Conservation (phyloP, 2,329 filamentous ascomycete species). For the Tolypocladium amazonense region DNA sequence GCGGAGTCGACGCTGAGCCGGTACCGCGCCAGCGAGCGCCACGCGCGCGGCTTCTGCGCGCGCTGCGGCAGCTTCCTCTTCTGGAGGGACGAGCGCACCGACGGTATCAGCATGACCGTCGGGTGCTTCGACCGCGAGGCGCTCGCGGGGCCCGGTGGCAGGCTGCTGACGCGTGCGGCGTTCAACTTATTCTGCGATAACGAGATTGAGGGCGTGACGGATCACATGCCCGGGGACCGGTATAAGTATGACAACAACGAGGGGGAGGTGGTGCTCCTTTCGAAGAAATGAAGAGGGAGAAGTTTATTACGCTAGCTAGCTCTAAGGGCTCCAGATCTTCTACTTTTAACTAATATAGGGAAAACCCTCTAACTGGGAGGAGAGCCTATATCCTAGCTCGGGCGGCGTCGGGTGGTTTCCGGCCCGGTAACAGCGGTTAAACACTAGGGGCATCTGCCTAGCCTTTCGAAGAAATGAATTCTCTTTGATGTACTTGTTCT, state of each 20-base stretch:
- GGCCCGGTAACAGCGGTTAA: no score
- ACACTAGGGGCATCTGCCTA: no score
- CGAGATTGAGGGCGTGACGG: conserved; percentile 37
- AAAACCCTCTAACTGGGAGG: no score
- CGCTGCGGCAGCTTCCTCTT: not conserved
- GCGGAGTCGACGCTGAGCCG: not conserved
- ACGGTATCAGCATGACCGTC: conserved; percentile 24
- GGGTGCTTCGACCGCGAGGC: conserved; percentile 35
- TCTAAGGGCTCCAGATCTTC: no score
- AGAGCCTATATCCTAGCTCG: no score
- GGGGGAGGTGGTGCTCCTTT: conserved; percentile 11
- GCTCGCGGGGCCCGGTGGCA: conserved; percentile 24
- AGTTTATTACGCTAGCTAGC: no score
- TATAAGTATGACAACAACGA: conserved; percentile 11
- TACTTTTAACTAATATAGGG: no score
- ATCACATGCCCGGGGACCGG: conserved; percentile 21
- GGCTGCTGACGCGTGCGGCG: conserved; percentile 25
- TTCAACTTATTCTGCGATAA: conserved; percentile 31
- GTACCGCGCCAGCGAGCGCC: not conserved
- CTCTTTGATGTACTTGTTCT: no score
- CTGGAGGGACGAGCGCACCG: conserved; percentile 19
- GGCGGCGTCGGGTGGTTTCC: no score
- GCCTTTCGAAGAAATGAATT: no score
- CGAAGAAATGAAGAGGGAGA: not conserved
- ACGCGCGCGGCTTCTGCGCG: not conserved